A percentile compares a stretch with the other conserved stretches of the same genome.
phyloP scores from a whole-genome alignment of 2,329 filamentous ascomycete genomes.

The Balansia obtecta region DNA sequence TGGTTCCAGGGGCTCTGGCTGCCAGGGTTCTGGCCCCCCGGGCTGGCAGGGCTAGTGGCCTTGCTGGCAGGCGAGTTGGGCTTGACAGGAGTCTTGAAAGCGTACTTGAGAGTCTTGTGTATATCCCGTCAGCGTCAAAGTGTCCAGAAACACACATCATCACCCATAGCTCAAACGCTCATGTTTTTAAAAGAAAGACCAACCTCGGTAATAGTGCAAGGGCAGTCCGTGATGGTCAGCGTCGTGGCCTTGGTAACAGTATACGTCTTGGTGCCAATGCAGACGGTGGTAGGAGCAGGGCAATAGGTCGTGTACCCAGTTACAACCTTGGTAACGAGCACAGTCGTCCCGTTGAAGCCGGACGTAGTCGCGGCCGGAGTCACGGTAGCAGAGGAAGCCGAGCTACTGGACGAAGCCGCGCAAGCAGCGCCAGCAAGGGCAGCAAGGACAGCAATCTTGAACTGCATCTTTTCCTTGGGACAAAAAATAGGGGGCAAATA shows the following conservation, averaged over 20 bases:
- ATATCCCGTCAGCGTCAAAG: background rate
- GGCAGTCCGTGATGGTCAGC: slow-evolving; percentile 42
- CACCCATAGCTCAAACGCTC: background rate
- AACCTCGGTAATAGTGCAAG: slow-evolving; percentile 32
- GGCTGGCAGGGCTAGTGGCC: background rate
- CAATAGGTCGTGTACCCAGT: slow-evolving; percentile 27
- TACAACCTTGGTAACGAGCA: slow-evolving; percentile 23
- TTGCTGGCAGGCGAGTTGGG: background rate
- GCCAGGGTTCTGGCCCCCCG: background rate
- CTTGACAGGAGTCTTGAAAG: slow-evolving; percentile 3
- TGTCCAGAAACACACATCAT: background rate
- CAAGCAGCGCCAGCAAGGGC: background rate
- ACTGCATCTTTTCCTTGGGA: slow-evolving; percentile 2
- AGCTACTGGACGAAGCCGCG: background rate
- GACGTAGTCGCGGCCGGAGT: slow-evolving; percentile 3
- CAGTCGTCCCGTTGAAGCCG: background rate
- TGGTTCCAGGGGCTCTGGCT: background rate
- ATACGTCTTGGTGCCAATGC: slow-evolving; percentile 37
- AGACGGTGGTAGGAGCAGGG: slow-evolving; percentile 36
- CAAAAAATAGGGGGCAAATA: too few species aligned
- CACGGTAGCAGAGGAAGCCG: slow-evolving; percentile 1
- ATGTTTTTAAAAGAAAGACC: slow-evolving; percentile 4
- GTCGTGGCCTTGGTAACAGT: slow-evolving; percentile 41
- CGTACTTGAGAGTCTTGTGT: background rate
- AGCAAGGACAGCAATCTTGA: slow-evolving; percentile 1